phyloP scores from a whole-genome alignment of 106 monocot species.

The Chionographis japonica region DNA sequence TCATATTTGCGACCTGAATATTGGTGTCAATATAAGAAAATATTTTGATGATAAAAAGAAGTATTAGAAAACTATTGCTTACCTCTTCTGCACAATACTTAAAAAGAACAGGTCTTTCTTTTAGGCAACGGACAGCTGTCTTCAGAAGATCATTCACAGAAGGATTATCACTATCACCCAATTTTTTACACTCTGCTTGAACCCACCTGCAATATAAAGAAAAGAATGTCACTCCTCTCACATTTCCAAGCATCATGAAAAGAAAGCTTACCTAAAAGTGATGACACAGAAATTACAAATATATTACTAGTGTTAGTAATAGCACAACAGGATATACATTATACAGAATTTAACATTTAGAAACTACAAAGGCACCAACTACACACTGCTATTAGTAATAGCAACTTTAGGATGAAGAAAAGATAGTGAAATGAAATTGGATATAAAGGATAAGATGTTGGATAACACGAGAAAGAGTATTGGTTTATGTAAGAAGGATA shows the following conservation, averaged over 20 bases:
- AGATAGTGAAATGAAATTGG: no score
- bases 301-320: no score
- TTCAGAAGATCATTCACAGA: slow-evolving; percentile 88
- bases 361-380: no score
- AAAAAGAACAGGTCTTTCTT: slow-evolving; percentile 94
- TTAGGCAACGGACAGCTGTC: slow-evolving; percentile 73
- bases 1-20: slow-evolving; percentile 93
- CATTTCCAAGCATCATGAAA: no score
- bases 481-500: no score
- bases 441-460: no score
- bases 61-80: not conserved
- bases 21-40: not conserved
- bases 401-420: no score
- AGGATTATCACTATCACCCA: slow-evolving; percentile 96
- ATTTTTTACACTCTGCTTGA: slow-evolving; percentile 94
- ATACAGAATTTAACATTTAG: no score
- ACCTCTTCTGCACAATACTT: slow-evolving; percentile 99
- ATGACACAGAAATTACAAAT: no score
- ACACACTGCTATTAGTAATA: no score
- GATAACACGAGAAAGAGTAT: no score
- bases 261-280: not conserved
- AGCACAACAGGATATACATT: no score
- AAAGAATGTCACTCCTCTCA: not conserved
- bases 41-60: not conserved
- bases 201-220: slow-evolving; percentile 65